Evolutionary conservation across 208 protist species (phyloP).

Genomic region (Tritrichomonas foetus): DNA sequence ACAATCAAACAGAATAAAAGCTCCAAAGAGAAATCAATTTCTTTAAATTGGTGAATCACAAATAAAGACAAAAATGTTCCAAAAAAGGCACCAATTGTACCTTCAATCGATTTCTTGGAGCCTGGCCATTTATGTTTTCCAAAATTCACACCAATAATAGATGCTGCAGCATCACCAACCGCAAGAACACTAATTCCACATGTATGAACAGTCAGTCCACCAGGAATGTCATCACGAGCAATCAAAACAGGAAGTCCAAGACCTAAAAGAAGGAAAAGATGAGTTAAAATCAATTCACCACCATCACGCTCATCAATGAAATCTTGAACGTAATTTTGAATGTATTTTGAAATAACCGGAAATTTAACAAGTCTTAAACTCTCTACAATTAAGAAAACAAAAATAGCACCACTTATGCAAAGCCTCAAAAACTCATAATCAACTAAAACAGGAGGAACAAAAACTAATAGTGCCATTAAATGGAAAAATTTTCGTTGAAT

Average conservation of each 20-base stretch:
- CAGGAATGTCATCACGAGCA: not conserved
- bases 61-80: not conserved
- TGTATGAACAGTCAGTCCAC: not conserved
- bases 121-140: conserved; percentile 37
- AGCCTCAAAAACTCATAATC: not conserved
- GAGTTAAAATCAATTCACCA: not conserved
- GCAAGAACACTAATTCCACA: conserved; percentile 24
- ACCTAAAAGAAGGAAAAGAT: conserved; percentile 20
- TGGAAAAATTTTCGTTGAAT: conserved; percentile 37
- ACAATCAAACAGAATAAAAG: not conserved
- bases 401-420: not conserved
- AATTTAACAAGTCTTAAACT: not conserved
- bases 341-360: not conserved
- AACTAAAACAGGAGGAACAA: conserved; percentile 8
- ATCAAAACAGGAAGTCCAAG: conserved; percentile 27
- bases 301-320: conserved; percentile 15
- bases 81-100: not conserved
- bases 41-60: not conserved
- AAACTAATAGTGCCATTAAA: conserved; percentile 12
- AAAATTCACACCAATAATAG: not conserved
- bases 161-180: not conserved
- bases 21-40: not conserved
- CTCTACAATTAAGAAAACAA: conserved; percentile 24
- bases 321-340: not conserved
- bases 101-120: not conserved